These are phyloP conservation scores for Lentithecium fluviatile DNA, from an alignment of 495 filamentous ascomycete species.

Conservation along the genomic window DNA sequence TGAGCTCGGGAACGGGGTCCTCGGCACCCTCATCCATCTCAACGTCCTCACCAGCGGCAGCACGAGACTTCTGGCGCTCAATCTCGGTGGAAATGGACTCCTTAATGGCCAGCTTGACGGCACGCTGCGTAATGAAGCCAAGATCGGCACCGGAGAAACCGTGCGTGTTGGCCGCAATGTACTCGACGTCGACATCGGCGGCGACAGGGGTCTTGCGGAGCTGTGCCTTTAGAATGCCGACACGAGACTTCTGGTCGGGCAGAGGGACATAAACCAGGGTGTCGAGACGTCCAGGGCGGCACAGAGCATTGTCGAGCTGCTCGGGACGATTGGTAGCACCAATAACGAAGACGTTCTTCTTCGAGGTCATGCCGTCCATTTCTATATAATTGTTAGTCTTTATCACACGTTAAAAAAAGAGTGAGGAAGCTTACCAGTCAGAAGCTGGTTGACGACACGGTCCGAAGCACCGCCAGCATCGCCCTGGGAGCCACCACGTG, in stretches of 20 bases:
- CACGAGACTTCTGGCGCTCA: conserved; percentile 80
- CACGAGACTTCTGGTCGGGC: conserved; percentile 84
- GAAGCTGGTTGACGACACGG: conserved; percentile 98
- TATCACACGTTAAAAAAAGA: neutral
- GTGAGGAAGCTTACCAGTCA: conserved; percentile 71
- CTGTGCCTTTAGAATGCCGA: conserved; percentile 88
- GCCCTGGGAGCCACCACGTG: conserved; percentile 93
- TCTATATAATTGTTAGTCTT: conserved; percentile 53
- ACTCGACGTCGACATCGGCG: conserved; percentile 78
- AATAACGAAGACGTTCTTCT: conserved; percentile 99
- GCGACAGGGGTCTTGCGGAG: conserved; percentile 97
- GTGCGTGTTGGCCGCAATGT: conserved; percentile 95
- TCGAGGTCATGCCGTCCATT: conserved; percentile 99
- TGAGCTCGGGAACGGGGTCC: conserved; percentile 95
- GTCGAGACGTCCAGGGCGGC: conserved; percentile 97
- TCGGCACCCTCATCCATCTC: conserved; percentile 73
- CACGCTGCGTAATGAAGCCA: conserved; percentile 97
- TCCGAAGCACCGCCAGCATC: conserved; percentile 98
- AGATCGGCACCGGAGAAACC: conserved; percentile 99
- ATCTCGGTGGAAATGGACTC: conserved; percentile 89
- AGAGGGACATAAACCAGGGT: conserved; percentile 97
- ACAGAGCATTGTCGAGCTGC: conserved; percentile 95
- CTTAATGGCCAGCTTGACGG: conserved; percentile 99
- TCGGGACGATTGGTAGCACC: conserved; percentile 98
- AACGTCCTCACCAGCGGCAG: conserved; percentile 76